These are phyloP conservation scores for Miscanthus sacchariflorus DNA, from an alignment of 202 grass and related monocot genomes.

Conservation along the genomic window DNA sequence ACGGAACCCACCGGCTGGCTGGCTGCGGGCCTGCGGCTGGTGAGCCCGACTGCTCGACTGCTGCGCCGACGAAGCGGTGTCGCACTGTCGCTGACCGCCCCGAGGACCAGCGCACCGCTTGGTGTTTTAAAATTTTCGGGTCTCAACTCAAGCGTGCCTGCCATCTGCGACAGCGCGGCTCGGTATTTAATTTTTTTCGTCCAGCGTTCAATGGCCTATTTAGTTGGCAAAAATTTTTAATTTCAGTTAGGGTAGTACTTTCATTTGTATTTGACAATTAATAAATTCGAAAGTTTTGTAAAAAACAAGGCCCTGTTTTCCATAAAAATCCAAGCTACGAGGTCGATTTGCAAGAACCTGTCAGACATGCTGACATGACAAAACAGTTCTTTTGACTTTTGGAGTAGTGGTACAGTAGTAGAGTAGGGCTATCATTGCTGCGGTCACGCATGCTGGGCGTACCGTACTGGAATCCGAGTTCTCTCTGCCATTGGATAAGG, in stretches of 20 bases:
- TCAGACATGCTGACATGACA: neutral
- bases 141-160: neutral
- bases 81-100: neutral
- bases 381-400: neutral
- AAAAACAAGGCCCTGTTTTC: no score
- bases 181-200: neutral
- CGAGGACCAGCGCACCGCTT: neutral
- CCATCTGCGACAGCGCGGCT: no score
- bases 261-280: no score
- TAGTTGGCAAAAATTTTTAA: no score
- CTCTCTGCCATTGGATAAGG: slow-evolving; percentile 37
- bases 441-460: neutral
- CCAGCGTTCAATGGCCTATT: no score
- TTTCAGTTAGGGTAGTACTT: no score
- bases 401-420: neutral
- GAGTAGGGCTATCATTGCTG: neutral
- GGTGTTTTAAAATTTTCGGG: neutral
- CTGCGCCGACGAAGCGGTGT: neutral
- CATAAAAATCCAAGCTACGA: neutral
- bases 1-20: neutral
- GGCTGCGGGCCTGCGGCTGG: neutral
- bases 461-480: neutral
- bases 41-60: neutral
- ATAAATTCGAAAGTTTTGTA: no score
- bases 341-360: neutral